Conservation (phyloP, 805 yeast species). For the Yamadazyma scolyti region DNA sequence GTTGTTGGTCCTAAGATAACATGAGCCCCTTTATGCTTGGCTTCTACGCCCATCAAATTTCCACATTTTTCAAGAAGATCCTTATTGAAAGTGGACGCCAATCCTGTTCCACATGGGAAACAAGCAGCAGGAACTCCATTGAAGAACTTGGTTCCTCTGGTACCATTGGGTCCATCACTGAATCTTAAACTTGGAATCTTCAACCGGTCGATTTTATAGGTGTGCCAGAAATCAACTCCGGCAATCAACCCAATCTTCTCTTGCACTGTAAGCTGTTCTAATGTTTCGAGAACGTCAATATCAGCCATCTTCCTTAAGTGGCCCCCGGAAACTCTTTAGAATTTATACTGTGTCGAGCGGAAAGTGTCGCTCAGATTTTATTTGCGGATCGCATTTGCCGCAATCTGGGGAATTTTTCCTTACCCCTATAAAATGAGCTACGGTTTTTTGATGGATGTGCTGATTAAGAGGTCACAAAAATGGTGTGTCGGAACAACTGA, state of each 20-base stretch:
- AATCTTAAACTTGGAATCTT: conserved; percentile 47
- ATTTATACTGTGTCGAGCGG: not conserved
- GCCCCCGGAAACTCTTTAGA: not conserved
- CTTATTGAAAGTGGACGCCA: conserved; percentile 55
- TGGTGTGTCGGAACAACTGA: too few relatives aligned
- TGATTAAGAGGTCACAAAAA: too few relatives aligned
- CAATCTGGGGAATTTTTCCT: not conserved
- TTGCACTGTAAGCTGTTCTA: conserved; percentile 19
- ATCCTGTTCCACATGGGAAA: conserved; percentile 59
- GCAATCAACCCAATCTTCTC: conserved; percentile 35
- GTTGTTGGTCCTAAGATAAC: conserved; percentile 33
- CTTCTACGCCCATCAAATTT: conserved; percentile 49
- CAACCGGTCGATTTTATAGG: conserved; percentile 35
- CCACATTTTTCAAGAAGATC: conserved; percentile 49
- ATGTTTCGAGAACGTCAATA: conserved; percentile 20
- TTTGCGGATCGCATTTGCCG: not conserved
- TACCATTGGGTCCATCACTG: conserved; percentile 62
- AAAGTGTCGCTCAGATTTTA: not conserved
- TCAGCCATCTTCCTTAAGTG: conserved; percentile 15
- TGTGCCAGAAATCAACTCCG: conserved; percentile 50
- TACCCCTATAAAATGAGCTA: too few relatives aligned
- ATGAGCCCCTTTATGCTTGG: conserved; percentile 50
- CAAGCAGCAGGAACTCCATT: conserved; percentile 53
- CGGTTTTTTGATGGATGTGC: too few relatives aligned
- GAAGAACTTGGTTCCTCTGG: conserved; percentile 57